phyloP scores from a whole-genome alignment of 192 early-diverging fungal species.

The Spizellomyces punctatus region DNA sequence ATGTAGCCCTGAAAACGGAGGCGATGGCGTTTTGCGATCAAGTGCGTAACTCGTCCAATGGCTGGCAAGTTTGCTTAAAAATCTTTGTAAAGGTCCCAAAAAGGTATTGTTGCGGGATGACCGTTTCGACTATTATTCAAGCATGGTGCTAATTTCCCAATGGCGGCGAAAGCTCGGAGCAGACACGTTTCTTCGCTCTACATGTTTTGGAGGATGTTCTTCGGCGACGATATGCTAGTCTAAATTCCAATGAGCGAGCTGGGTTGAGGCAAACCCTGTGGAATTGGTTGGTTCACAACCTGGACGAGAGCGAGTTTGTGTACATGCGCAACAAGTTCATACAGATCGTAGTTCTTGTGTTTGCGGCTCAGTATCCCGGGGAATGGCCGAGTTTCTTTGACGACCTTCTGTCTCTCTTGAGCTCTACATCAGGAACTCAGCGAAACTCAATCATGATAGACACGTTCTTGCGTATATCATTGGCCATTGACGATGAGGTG shows the following conservation, averaged over 20 bases:
- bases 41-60: conserved; percentile 73
- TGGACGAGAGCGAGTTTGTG: conserved; percentile 41
- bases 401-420: conserved; percentile 74
- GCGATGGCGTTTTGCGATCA: conserved; percentile 83
- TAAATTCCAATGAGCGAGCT: conserved; percentile 34
- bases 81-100: conserved; percentile 77
- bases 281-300: conserved; percentile 39
- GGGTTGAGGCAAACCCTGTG: conserved; percentile 35
- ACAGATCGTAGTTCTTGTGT: conserved; percentile 77
- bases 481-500: conserved; percentile 87
- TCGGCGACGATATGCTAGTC: conserved; percentile 49
- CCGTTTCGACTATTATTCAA: not conserved
- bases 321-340: conserved; percentile 85
- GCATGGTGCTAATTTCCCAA: conserved; percentile 12
- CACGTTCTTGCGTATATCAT: conserved; percentile 75
- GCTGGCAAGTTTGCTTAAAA: conserved; percentile 83
- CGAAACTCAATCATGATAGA: conserved; percentile 62
- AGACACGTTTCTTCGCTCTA: conserved; percentile 82
- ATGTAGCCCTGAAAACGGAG: conserved; percentile 72
- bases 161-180: conserved; percentile 54
- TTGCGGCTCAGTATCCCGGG: conserved; percentile 78
- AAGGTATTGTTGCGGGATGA: conserved; percentile 48
- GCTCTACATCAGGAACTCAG: conserved; percentile 3
- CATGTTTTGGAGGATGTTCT: conserved; percentile 79
- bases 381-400: conserved; percentile 88